phyloP scores from a whole-genome alignment of 208 protist species.

The Trichomonas gallinae region DNA sequence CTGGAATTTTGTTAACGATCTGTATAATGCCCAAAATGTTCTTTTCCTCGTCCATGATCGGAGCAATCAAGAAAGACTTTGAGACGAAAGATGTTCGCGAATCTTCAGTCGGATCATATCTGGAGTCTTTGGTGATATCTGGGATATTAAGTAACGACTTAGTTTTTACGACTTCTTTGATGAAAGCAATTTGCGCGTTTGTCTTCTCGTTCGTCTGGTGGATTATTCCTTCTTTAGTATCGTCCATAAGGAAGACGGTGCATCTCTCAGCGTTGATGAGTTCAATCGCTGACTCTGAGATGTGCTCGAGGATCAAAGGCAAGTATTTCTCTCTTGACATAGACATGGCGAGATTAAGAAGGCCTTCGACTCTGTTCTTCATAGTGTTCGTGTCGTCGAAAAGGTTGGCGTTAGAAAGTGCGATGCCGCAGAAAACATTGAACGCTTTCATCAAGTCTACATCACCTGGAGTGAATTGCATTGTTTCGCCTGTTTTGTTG shows the following conservation, averaged over 20 bases:
- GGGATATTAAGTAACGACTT: neutral
- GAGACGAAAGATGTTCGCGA: neutral
- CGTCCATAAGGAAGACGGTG: neutral
- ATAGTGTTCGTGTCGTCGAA: conserved; percentile 21
- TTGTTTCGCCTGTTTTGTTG: neutral
- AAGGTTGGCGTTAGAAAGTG: neutral
- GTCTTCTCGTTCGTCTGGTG: neutral
- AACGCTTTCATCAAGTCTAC: neutral
- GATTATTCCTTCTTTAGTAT: neutral
- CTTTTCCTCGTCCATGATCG: neutral
- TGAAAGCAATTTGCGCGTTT: neutral
- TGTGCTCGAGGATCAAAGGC: neutral
- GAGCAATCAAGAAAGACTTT: neutral
- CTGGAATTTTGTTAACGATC: neutral
- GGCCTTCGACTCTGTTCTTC: neutral
- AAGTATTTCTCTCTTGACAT: neutral
- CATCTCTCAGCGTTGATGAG: neutral
- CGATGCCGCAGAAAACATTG: conserved; percentile 8
- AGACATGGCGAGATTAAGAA: neutral
- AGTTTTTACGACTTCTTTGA: neutral
- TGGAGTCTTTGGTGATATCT: neutral
- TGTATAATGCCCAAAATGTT: neutral
- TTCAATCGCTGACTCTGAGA: neutral
- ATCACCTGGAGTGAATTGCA: neutral
- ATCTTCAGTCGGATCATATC: conserved; percentile 3